A percentile compares a stretch with the other conserved stretches of the same genome.
Evolutionary conservation across 257 asterid species (phyloP).

Genomic region (Solanum tarapatanum): DNA sequence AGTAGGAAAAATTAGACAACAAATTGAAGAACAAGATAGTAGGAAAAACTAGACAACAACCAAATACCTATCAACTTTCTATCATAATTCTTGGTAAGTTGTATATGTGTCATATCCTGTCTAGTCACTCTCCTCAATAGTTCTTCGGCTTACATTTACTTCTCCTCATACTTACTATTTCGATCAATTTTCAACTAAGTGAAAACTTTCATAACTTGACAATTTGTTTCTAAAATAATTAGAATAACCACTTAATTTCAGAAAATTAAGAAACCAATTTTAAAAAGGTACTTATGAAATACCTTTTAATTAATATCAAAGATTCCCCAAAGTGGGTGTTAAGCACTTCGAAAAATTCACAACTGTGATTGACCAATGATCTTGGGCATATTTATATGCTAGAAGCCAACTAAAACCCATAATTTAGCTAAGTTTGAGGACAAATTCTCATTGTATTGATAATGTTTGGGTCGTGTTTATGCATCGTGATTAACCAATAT

Average conservation of each 20-base stretch:
- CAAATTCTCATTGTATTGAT: too few species aligned
- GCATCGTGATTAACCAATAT: not conserved
- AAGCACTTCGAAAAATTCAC: not conserved
- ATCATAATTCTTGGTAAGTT: not conserved
- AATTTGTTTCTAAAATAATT: too few species aligned
- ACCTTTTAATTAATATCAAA: not conserved
- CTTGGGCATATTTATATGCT: not conserved
- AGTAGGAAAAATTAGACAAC: not conserved
- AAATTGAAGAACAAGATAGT: not conserved
- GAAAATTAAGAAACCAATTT: too few species aligned
- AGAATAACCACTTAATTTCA: not conserved
- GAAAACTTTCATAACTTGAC: not conserved
- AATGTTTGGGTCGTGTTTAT: not conserved
- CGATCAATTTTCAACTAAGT: not conserved
- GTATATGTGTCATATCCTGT: not conserved
- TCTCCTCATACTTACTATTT: not conserved
- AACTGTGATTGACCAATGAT: not conserved
- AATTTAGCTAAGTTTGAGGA: not conserved
- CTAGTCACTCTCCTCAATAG: not conserved
- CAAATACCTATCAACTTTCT: not conserved
- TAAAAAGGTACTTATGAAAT: not conserved
- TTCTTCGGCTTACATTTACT: not conserved
- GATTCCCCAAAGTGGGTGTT: not conserved
- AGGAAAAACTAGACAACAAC: not conserved
- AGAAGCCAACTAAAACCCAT: not conserved